phyloP scores from a whole-genome alignment of 2,329 filamentous ascomycete genomes.

The Aspergillus sp. region DNA sequence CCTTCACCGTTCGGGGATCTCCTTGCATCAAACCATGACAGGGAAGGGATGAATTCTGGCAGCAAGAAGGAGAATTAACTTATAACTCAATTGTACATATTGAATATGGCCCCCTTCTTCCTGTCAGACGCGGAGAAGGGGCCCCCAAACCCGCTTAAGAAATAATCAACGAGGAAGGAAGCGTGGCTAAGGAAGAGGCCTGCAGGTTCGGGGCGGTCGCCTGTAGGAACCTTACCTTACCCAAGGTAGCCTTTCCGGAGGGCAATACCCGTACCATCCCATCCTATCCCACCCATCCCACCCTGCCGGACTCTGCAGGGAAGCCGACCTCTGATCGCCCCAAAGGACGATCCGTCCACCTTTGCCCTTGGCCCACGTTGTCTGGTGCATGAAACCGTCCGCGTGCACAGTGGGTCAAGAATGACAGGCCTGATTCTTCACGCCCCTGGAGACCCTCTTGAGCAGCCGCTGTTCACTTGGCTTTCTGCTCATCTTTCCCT shows the following conservation, averaged over 20 bases:
- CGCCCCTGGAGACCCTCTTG: slow-evolving; percentile 21
- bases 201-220: background rate
- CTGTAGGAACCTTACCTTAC: background rate
- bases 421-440: slow-evolving; percentile 41
- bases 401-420: slow-evolving; percentile 41
- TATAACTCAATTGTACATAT: background rate
- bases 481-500: slow-evolving; percentile 9
- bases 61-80: background rate
- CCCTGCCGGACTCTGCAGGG: slow-evolving; percentile 23
- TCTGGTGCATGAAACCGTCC: slow-evolving; percentile 42
- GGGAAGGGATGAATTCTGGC: background rate
- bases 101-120: background rate
- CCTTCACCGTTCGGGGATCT: background rate
- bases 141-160: too few relatives aligned
- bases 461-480: slow-evolving; percentile 5
- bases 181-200: background rate
- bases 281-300: slow-evolving; percentile 3
- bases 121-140: background rate
- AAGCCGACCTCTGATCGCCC: slow-evolving; percentile 26
- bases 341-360: slow-evolving; percentile 28
- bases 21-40: slow-evolving; percentile 2
- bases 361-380: slow-evolving; percentile 40
- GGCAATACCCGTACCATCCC: background rate
- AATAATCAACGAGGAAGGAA: background rate
- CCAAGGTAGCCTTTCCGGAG: background rate